Conservation (phyloP, 768 basidiomycete species). For the Leucocoprinus birnbaumii region DNA sequence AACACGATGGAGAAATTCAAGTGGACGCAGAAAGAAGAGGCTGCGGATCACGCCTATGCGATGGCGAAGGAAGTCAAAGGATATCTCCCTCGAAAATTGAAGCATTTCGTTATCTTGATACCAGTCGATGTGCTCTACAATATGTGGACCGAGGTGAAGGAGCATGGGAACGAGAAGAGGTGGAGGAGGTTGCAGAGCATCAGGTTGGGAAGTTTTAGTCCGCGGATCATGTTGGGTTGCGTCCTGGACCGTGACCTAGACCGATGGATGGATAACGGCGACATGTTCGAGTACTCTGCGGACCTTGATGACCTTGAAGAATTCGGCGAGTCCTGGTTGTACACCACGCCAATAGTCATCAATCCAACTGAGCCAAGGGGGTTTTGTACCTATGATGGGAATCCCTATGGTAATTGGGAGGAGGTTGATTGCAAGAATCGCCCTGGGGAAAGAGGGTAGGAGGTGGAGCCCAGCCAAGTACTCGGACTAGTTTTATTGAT, state of each 20-base stretch:
- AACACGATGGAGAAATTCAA: neutral
- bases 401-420: too few species aligned
- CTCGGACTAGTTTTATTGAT: too few species aligned
- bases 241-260: neutral
- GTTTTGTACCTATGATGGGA: too few species aligned
- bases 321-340: too few species aligned
- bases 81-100: neutral
- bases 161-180: neutral
- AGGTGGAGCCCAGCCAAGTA: too few species aligned
- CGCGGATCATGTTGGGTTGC: neutral
- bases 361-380: too few species aligned
- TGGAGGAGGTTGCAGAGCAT: neutral
- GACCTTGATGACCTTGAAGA: too few species aligned
- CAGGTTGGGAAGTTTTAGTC: neutral
- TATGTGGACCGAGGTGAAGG: neutral
- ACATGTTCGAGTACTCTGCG: too few species aligned
- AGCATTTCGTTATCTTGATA: conserved; percentile 1
- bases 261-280: neutral
- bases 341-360: too few species aligned
- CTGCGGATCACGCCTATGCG: neutral
- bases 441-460: too few species aligned
- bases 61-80: neutral
- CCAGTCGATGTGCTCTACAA: neutral
- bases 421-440: too few species aligned
- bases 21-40: neutral